Evolutionary conservation across 768 basidiomycete species (phyloP), one percentile per base, ranked within the genome.

Genomic region (Lactarius indigo): DNA sequence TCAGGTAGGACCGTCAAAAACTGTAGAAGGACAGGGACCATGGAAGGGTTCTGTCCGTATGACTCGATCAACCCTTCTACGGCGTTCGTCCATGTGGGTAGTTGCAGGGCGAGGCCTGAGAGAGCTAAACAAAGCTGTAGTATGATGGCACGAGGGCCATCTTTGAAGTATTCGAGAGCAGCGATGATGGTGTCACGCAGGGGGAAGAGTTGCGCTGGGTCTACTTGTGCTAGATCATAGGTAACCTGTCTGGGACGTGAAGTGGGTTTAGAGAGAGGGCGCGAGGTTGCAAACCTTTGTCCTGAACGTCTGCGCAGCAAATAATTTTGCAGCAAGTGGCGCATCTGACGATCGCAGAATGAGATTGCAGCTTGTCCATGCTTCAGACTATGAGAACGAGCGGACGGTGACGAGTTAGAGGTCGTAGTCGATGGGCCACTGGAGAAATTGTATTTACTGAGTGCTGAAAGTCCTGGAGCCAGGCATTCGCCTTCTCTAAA

Each of bases 401-500:
- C 79, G 80, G 79, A 80, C 79, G 81, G 80, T 68, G 80, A 79
- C 78, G 81, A 76, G 86, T 90, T 82, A 90, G 88, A 88, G 82
- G 82, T 78, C 82, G 72, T 67, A 78, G 84, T 82, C 73, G 75
- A 71, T 71, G 75, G 75, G 74, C 86, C 84, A 85, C 78, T 86
- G 83, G 85, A 83, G 86, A 87, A 86, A 87, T 79, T 81, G 81
- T 82, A 91, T 87, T 90, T 88, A 98, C 96, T 82, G 94, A 96
- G 83, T 98, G 96, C 82, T 99, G 96, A 77, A 98, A 99, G 78
- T 96, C 94, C 81, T 95, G 91, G 69, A 99, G 88, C 95, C 95
- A 98, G 71, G 87, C 79, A 80, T 97, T 98, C 71, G 95, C 96
- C 71, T 84, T 84, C 71, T 92, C 91, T 70, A 97, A 83, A 20